Base-by-base conservation (phyloP, 2,329 filamentous ascomycete genomes). In the Drechslerella dactyloides region DNA sequence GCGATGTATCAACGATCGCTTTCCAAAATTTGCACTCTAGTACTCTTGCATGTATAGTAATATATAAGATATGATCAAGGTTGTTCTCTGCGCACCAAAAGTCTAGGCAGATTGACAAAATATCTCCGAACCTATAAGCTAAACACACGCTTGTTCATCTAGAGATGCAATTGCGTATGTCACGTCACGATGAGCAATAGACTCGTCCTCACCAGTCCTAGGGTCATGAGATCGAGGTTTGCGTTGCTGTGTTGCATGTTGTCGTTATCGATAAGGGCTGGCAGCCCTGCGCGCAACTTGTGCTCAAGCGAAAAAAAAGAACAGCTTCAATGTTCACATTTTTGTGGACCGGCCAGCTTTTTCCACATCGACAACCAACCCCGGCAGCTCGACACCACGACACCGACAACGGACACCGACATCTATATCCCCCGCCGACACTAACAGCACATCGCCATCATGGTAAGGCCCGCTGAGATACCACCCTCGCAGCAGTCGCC, bases 181-280 rank as follows among this genome's bases (percentile, higher is more conserved):
- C n/a, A n/a, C n/a, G n/a, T n/a, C n/a, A n/a, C n/a, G n/a, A n/a
- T n/a, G n/a, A n/a, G n/a, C n/a, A n/a, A n/a, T n/a, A n/a, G n/a
- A n/a, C n/a, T n/a, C n/a, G n/a, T n/a, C n/a, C n/a, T n/a, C n/a
- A n/a, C n/a, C n/a, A n/a, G n/a, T 33, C 27, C 3, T 46, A 3
- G 42, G 19, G 15, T 3, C 4, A 46, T 46, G 15, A n/a, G 42
- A 21, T 46, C 15, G 15, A n/a, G 42, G 5, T 46, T 13, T 46
- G 15, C 42, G 42, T n/a, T 33, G 27, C 8, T 33, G 27, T 33
- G 27, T 33, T 33, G 27, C 27, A 33, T 33, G 3, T 15, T 21
- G 40, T 44, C 40, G 6, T 48, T 19, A 48, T 48, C 44, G 44
- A 48, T 48, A 48, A 48, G 44, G 44, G 44, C 44, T 48, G 44